Percentiles rank a stretch among this genome's conserved stretches.
These are phyloP conservation scores for Fusarium euwallaceae DNA, from an alignment of 2,329 filamentous ascomycete species.

Conservation along the genomic window DNA sequence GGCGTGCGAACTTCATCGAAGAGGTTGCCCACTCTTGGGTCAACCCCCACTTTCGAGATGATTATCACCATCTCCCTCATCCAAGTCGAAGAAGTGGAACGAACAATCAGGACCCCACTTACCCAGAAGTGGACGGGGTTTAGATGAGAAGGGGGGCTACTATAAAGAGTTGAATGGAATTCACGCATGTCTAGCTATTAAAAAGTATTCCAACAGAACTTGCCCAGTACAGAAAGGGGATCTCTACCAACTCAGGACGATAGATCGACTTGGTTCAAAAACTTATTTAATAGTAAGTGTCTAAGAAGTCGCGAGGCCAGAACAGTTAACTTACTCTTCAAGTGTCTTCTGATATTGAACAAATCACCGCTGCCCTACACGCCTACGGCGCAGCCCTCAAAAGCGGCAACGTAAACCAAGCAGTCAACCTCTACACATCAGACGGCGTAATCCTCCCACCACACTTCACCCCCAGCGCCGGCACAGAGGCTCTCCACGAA, in stretches of 20 bases:
- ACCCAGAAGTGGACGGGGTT: neutral
- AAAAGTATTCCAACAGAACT: neutral
- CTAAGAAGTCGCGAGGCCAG: no score
- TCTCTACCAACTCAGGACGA: neutral
- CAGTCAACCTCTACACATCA: constrained; percentile 35
- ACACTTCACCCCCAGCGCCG: constrained; percentile 34
- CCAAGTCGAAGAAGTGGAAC: neutral
- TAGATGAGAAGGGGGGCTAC: neutral
- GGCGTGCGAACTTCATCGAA: no score
- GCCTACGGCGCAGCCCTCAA: constrained; percentile 34
- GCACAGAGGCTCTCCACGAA: constrained; percentile 9
- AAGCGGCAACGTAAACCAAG: constrained; percentile 31
- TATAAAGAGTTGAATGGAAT: neutral
- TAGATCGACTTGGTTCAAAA: neutral
- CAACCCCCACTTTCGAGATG: neutral
- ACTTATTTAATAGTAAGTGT: neutral
- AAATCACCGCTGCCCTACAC: neutral
- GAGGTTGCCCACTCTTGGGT: neutral
- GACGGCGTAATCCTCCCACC: constrained; percentile 44
- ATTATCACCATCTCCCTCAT: neutral
- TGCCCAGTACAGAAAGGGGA: neutral
- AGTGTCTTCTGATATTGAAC: neutral
- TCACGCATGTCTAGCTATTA: neutral
- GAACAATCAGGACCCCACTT: neutral
- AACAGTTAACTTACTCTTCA: neutral